Percentiles rank a stretch among this genome's conserved stretches.
Conservation (phyloP, 176 grass and related monocot genomes). For the Thinopyrum elongatum region DNA sequence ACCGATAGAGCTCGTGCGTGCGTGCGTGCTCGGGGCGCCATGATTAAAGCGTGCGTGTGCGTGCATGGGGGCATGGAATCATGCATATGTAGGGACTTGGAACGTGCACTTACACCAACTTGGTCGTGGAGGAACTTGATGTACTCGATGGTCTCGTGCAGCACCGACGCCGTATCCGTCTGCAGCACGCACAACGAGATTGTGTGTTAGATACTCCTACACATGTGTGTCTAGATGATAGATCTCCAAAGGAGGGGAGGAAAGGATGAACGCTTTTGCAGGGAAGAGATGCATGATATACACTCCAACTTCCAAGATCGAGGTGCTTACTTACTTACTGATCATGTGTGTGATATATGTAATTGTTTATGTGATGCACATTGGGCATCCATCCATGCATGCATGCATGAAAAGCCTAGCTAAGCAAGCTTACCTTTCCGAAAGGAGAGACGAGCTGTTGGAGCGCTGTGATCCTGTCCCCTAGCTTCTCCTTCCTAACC, state of each 20-base stretch:
- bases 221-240: background rate
- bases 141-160: conserved; percentile 97
- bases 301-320: too few relatives aligned
- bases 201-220: background rate
- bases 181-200: conserved; percentile 37
- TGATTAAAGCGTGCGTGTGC: conserved; percentile 43
- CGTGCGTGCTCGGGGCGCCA: conserved; percentile 19
- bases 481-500: conserved; percentile 99
- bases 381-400: background rate
- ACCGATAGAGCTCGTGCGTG: conserved; percentile 26
- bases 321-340: too few relatives aligned
- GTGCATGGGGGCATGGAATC: conserved; percentile 20
- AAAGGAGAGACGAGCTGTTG: conserved; percentile 99
- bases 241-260: background rate
- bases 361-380: background rate
- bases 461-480: conserved; percentile 92
- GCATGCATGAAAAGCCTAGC: background rate
- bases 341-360: too few relatives aligned
- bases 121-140: conserved; percentile 96
- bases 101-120: conserved; percentile 80
- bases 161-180: conserved; percentile 98
- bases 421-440: conserved; percentile 63
- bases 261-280: background rate
- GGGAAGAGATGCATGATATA: background rate
- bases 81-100: conserved; percentile 20